phyloP scores from a whole-genome alignment of 108 stramenopile species.

The Pseudonitzschia multistriata region DNA sequence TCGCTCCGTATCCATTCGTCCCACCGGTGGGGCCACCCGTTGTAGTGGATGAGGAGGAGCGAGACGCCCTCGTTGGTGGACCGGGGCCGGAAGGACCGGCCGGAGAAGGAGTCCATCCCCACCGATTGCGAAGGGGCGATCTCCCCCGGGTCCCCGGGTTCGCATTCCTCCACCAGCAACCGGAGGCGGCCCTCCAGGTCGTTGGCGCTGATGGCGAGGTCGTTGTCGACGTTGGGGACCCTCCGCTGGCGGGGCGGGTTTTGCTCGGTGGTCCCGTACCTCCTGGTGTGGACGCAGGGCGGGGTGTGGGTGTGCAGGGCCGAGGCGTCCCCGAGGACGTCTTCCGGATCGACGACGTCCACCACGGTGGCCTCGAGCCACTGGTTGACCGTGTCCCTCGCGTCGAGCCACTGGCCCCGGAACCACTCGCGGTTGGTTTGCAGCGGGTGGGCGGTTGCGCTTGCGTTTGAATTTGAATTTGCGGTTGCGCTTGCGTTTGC shows the following conservation, averaged over 20 bases:
- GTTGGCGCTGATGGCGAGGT: constrained; percentile 70
- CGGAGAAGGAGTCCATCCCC: not conserved
- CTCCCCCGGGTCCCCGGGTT: constrained; percentile 34
- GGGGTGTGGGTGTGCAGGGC: not conserved
- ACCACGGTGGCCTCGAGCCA: constrained; percentile 97
- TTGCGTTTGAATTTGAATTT: constrained; percentile 14
- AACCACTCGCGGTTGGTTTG: constrained; percentile 78
- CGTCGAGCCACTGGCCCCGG: constrained; percentile 95
- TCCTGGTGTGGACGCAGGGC: not conserved
- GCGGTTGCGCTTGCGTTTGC: not conserved
- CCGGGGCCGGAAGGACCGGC: constrained; percentile 24
- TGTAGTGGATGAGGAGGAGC: constrained; percentile 91
- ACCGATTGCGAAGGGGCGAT: not conserved
- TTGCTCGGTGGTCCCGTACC: not conserved
- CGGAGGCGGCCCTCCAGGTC: constrained; percentile 76
- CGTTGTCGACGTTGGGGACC: constrained; percentile 25
- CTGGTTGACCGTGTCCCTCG: constrained; percentile 94
- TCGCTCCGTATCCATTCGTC: constrained; percentile 95
- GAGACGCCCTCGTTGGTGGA: constrained; percentile 68
- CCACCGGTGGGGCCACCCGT: constrained; percentile 98
- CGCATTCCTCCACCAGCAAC: constrained; percentile 68
- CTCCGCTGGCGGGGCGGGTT: constrained; percentile 16
- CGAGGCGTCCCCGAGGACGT: constrained; percentile 36
- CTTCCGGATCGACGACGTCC: constrained; percentile 70
- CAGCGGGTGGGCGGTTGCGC: constrained; percentile 29